These are phyloP conservation scores for Excoecaria cochinchinensis DNA, from an alignment of 345 rosid species.

Conservation along the genomic window DNA sequence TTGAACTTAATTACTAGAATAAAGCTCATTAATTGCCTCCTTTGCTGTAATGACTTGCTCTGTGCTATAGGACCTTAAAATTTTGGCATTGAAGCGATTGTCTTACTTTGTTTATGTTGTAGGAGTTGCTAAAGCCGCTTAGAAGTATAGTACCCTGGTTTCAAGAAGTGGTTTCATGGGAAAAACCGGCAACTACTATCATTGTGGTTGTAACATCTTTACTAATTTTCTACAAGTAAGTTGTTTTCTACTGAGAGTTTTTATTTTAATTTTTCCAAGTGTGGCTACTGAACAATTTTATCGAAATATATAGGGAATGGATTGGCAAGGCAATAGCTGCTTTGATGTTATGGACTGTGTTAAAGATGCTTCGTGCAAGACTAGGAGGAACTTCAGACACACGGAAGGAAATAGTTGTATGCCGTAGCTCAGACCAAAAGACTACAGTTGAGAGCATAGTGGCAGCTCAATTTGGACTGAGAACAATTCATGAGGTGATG, in stretches of 20 bases:
- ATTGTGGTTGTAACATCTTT: conserved; percentile 26
- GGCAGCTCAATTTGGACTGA: conserved; percentile 67
- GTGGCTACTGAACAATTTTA: not conserved
- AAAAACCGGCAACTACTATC: conserved; percentile 51
- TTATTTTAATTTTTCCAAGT: not conserved
- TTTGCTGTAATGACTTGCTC: too few species aligned
- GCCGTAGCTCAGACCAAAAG: conserved; percentile 53
- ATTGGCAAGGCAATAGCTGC: conserved; percentile 62
- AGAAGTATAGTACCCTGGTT: conserved; percentile 40
- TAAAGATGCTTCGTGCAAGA: conserved; percentile 58
- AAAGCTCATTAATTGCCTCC: not conserved
- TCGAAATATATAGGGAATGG: conserved; percentile 63
- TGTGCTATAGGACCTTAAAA: too few species aligned
- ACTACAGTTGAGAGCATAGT: conserved; percentile 68
- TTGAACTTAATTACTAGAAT: not conserved
- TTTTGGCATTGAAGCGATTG: too few species aligned
- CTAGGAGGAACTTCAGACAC: conserved; percentile 25
- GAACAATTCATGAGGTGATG: conserved; percentile 49
- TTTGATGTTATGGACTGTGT: conserved; percentile 44
- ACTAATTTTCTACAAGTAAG: conserved; percentile 59
- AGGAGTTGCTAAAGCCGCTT: conserved; percentile 78
- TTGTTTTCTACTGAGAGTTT: not conserved
- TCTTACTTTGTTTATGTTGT: conserved; percentile 14
- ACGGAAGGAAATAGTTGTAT: conserved; percentile 57
- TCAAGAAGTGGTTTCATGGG: conserved; percentile 56